phyloP scores from a whole-genome alignment of 352 stramenopile species.

The Pythium insidiosum region DNA sequence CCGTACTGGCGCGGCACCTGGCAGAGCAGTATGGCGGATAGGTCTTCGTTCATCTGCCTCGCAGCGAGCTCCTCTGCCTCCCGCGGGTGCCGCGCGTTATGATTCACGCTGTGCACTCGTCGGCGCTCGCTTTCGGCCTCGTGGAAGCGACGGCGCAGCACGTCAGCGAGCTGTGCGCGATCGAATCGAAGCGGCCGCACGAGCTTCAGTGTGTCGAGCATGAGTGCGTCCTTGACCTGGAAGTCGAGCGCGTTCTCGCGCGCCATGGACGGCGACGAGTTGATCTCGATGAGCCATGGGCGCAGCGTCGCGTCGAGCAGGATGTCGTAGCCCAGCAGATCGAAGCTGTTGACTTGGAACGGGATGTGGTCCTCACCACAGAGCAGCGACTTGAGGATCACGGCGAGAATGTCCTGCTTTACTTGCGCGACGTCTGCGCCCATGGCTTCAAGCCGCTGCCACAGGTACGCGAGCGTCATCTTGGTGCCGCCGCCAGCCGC shows the following conservation, averaged over 20 bases:
- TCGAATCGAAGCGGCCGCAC: slow-evolving; percentile 83
- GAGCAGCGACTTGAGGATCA: slow-evolving; percentile 86
- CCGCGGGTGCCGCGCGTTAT: slow-evolving; percentile 42
- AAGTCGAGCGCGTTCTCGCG: slow-evolving; percentile 83
- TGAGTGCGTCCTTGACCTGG: slow-evolving; percentile 86
- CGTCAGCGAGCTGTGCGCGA: slow-evolving; percentile 47
- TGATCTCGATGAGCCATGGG: slow-evolving; percentile 95
- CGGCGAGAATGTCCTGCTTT: slow-evolving; percentile 56
- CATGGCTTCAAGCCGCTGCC: slow-evolving; percentile 52
- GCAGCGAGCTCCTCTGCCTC: slow-evolving; percentile 38
- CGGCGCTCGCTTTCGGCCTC: slow-evolving; percentile 46
- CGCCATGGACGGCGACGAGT: slow-evolving; percentile 90
- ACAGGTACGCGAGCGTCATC: slow-evolving; percentile 70
- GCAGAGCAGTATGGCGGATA: slow-evolving; percentile 56
- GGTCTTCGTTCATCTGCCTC: slow-evolving; percentile 55
- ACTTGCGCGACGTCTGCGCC: slow-evolving; percentile 60
- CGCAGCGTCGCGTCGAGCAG: slow-evolving; percentile 86
- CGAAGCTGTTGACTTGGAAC: slow-evolving; percentile 88
- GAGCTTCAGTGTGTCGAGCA: slow-evolving; percentile 82
- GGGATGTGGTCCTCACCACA: slow-evolving; percentile 86
- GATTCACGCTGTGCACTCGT: slow-evolving; percentile 40
- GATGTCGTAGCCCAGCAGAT: slow-evolving; percentile 94
- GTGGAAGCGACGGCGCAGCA: slow-evolving; percentile 55
- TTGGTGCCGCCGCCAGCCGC: slow-evolving; percentile 72
- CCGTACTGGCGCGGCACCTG: slow-evolving; percentile 47